Conservation (phyloP, 305 asterid genomes). For the Fraxinus velutina region DNA sequence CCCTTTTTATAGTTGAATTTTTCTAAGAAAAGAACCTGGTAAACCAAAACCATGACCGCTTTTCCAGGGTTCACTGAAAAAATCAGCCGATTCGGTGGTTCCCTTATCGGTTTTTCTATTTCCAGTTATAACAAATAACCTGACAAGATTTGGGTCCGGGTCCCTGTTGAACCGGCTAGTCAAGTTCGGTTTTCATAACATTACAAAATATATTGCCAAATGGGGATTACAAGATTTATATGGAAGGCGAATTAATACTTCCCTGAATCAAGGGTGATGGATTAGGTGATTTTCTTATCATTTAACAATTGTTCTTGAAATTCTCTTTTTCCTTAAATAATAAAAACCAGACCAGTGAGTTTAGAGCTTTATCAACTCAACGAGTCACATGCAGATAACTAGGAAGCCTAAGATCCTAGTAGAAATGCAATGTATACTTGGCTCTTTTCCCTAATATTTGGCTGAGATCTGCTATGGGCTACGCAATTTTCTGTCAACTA, state of each 20-base stretch:
- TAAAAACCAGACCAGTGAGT: neutral
- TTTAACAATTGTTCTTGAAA: neutral
- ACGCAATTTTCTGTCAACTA: neutral
- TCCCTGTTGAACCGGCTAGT: neutral
- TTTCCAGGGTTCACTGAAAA: neutral
- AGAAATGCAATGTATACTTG: neutral
- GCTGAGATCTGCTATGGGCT: neutral
- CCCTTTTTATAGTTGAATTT: neutral
- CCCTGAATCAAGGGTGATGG: conserved; percentile 5
- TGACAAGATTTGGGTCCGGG: neutral
- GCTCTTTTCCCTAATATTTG: neutral
- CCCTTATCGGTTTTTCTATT: neutral
- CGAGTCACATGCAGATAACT: neutral
- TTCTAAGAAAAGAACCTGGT: neutral
- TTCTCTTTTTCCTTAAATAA: neutral
- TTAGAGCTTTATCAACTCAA: neutral
- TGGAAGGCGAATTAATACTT: conserved; percentile 3
- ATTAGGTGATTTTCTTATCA: neutral
- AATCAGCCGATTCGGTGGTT: neutral
- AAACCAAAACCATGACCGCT: neutral
- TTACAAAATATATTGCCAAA: neutral
- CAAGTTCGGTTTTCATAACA: neutral
- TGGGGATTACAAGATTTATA: neutral
- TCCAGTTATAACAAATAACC: neutral
- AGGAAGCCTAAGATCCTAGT: neutral